Percentiles rank a stretch among this genome's conserved stretches.
These are phyloP conservation scores for Clitopilus passeckerianus DNA, from an alignment of 768 basidiomycete genomes.

Conservation along the genomic window DNA sequence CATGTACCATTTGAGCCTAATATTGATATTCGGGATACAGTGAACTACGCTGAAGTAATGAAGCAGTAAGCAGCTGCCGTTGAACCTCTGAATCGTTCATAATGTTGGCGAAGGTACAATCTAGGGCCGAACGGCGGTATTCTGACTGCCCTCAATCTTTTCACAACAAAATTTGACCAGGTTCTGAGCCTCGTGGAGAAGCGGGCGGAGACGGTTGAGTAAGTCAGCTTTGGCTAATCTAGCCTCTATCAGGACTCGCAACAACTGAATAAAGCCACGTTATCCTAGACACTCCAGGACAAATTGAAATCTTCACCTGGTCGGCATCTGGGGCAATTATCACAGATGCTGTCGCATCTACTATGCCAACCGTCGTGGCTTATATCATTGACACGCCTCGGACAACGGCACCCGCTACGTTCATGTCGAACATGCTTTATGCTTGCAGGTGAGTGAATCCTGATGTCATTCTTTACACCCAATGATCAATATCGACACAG, in stretches of 20 bases:
- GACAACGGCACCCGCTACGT: conserved; percentile 91
- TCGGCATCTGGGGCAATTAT: conserved; percentile 98
- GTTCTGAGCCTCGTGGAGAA: conserved; percentile 91
- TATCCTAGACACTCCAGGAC: conserved; percentile 95
- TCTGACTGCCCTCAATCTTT: conserved; percentile 92
- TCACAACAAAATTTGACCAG: conserved; percentile 99
- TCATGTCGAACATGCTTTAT: conserved; percentile 99
- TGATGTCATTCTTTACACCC: conserved; percentile 1
- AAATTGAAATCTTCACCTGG: conserved; percentile 99
- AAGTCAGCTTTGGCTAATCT: conserved; percentile 19
- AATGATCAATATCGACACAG: conserved; percentile 29
- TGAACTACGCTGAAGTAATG: conserved; percentile 98
- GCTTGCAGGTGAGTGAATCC: conserved; percentile 75
- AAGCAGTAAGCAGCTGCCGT: conserved; percentile 77
- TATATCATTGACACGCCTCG: conserved; percentile 98
- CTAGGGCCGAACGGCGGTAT: conserved; percentile 98
- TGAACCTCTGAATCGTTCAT: conserved; percentile 12
- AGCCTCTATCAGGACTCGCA: neutral
- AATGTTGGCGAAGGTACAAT: conserved; percentile 70
- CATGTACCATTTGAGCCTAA: conserved; percentile 92
- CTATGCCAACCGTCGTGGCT: conserved; percentile 91
- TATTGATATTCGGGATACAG: conserved; percentile 96
- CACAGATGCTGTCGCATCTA: conserved; percentile 92
- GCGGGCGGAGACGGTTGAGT: conserved; percentile 85
- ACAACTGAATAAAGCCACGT: conserved; percentile 59